Evolutionary conservation across 768 basidiomycete genomes (phyloP), one percentile per base, ranked within the genome.

Genomic region (Podaxis sp.): DNA sequence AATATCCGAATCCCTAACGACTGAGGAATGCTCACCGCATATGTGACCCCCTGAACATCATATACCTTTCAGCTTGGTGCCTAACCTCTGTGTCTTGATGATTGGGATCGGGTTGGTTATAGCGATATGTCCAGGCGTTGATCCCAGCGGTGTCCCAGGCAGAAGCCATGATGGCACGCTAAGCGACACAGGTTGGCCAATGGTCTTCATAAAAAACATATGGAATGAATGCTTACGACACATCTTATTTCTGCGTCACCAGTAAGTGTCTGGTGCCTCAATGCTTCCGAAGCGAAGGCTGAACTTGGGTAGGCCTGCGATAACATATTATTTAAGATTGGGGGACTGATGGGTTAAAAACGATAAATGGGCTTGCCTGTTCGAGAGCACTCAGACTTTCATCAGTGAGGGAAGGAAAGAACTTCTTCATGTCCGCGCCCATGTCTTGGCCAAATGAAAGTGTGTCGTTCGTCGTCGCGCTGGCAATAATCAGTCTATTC

Each of bases 41-140:
- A 63, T 82, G 83, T 2, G 77, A 80, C 1, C 88, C 87, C 19
- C 72, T 70, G 74, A 86, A 87, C 86, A 87, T 84, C 84, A 86
- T 86, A 82, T 83, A 87, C 66, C 87, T 86, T 68, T 86, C 87
- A 0, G 87, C 78, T 3, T 86, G 80, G 65, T 87, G 86, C 2
- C 59, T 70, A 1, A 83, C 81, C 7, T 55, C 73, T 1, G 69
- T 55, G 15, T 73, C 73, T 17, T 73, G 73, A 4, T 65, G 63
- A 0, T 82, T 81, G 7, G 82, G 82, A 58, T 84, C 81, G 5
- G 76, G 73, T 63, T 87, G 83, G 70, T 87, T 87, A 70, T 86
- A 87, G 28, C 85, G 78, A 66, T 87, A 87, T 12, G 82, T 83
- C 78, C 79, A 87, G 2, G 81, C 71, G 15, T 68, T 69, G 2